Percentiles rank a stretch among this genome's conserved stretches.
Evolutionary conservation across 495 filamentous ascomycete species (phyloP).

Genomic region (Aspergillus biplanus): DNA sequence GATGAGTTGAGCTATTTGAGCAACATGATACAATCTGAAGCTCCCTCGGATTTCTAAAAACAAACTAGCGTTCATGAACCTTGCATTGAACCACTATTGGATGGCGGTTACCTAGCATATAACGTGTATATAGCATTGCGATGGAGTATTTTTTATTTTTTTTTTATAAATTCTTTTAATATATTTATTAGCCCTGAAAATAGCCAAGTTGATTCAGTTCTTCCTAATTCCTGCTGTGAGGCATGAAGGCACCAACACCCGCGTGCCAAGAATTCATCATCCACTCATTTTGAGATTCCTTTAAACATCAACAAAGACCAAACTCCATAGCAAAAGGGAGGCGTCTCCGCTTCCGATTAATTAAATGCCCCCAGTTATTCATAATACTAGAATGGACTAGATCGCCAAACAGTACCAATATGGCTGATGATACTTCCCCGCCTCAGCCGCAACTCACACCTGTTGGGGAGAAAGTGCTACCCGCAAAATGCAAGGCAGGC

Average conservation of each 20-base stretch:
- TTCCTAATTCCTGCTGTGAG: neutral
- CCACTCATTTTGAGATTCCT: constrained; percentile 23
- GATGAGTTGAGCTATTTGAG: constrained; percentile 57
- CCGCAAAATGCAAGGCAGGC: constrained; percentile 56
- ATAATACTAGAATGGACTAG: constrained; percentile 24
- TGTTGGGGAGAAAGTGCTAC: constrained; percentile 61
- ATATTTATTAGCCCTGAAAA: neutral
- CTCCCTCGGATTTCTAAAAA: constrained; percentile 21
- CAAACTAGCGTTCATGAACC: neutral
- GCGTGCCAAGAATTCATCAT: constrained; percentile 40
- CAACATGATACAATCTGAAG: constrained; percentile 50
- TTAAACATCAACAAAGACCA: constrained; percentile 19
- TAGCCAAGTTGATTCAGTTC: too few relatives aligned
- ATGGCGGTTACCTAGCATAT: neutral
- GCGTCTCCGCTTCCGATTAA: neutral
- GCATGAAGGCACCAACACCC: constrained; percentile 19
- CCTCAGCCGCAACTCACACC: constrained; percentile 40
- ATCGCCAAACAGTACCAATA: constrained; percentile 16
- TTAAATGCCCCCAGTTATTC: neutral
- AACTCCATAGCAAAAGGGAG: constrained; percentile 10
- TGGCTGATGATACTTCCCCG: constrained; percentile 33
- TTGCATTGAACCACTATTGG: constrained; percentile 7
- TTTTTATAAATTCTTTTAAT: neutral
- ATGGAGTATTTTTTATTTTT: too few relatives aligned
- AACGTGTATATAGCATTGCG: neutral